Evolutionary conservation across 1,284 basidiomycete genomes (phyloP), one percentile per base, ranked within the genome.

Genomic region (Cryptococcus amylolentus): DNA sequence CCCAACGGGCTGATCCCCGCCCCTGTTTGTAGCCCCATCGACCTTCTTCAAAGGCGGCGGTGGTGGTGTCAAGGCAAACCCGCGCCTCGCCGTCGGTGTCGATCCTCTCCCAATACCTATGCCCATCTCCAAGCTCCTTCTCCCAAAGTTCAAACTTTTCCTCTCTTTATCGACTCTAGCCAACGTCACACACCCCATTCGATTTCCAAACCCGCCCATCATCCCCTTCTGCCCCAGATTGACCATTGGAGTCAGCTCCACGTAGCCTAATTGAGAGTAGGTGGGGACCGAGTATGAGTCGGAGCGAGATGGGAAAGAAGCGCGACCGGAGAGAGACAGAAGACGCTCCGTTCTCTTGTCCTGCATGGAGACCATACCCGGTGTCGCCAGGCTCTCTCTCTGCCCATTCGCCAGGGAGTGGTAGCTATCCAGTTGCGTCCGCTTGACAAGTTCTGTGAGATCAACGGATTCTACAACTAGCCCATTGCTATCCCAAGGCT

Each of bases 151-250:
- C 42, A 31, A 14, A 12, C 27, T 42, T 14, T 20, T 20, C 14
- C 37, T 50, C 49, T 26, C 35, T 14, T 47, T 26, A 40, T 38
- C 44, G 5, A 13, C 9, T 4, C 26, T 44, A 20, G 35, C 27
- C 18, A 67, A 9, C n/a, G 44, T 57, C 27, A 75, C 49, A 4
- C 71, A 55, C 1, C 73, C 73, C 41, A 76, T 52, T 18, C 67
- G 60, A 61, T 76, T 73, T 2, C 72, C 73, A 49, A 76, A 72
- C 5, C 68, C 73, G 3, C 63, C 70, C 4, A 74, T 55, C 16
- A 67, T 28, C 3, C 60, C 58, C 4, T 57, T 18, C 8, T 2
- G 51, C 51, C 52, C 57, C 28, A 55, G 48, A 16, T n/a, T 37
- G 12, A 39, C 50, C 9, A 61, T 52, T 5, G 49, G 47, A 14